phyloP scores from a whole-genome alignment of 371 early-diverging fungal genomes.

The Rhizopus sp. region DNA sequence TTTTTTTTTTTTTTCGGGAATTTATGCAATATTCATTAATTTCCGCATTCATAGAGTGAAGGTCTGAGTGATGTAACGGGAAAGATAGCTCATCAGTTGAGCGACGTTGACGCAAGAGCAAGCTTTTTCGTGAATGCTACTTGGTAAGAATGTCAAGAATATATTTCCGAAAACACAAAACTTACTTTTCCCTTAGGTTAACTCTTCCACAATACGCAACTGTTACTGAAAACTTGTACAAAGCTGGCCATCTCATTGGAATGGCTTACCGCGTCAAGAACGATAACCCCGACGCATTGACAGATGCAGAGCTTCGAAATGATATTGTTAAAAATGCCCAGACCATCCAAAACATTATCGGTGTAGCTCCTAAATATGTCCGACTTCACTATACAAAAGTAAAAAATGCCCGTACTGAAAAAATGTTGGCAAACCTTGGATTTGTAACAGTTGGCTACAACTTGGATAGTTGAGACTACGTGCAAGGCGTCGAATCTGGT shows the following conservation, averaged over 20 bases:
- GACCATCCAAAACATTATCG: conserved; percentile 49
- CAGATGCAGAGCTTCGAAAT: conserved; percentile 44
- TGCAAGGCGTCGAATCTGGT: conserved; percentile 28
- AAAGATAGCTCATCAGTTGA: conserved; percentile 55
- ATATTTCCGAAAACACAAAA: neutral
- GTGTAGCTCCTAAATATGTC: conserved; percentile 55
- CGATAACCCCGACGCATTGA: conserved; percentile 45
- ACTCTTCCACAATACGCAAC: conserved; percentile 56
- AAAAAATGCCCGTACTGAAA: conserved; percentile 43
- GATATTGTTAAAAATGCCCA: conserved; percentile 55
- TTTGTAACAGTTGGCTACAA: conserved; percentile 56
- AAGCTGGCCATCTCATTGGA: conserved; percentile 60
- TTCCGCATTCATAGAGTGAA: conserved; percentile 41
- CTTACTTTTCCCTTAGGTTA: conserved; percentile 23
- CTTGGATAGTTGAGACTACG: conserved; percentile 58
- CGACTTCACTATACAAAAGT: conserved; percentile 54
- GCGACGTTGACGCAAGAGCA: conserved; percentile 54
- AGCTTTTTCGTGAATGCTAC: conserved; percentile 62
- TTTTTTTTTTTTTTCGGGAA: too few species aligned
- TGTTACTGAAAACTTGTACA: conserved; percentile 53
- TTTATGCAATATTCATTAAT: too few species aligned
- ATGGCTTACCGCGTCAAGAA: conserved; percentile 60
- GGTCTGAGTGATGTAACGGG: conserved; percentile 65
- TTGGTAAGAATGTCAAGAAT: conserved; percentile 32
- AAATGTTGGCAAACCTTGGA: conserved; percentile 48